Conservation (phyloP, 2,329 filamentous ascomycete species). For the Cercospora sesami region DNA sequence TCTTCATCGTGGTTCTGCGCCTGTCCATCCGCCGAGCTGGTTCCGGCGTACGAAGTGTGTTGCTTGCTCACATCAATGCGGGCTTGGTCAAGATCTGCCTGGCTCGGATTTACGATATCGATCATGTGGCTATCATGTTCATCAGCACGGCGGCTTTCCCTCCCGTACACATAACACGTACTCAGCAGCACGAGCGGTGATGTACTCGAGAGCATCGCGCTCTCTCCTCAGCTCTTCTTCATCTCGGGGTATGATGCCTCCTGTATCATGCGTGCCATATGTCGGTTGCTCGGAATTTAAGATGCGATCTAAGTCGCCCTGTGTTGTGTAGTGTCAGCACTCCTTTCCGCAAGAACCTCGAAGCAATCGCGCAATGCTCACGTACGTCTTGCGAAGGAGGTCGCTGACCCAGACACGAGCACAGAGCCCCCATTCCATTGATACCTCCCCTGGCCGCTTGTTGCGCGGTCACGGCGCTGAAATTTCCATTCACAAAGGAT, state of each 20-base stretch:
- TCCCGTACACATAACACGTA: slow-evolving; percentile 32
- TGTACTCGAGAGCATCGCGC: slow-evolving; percentile 50
- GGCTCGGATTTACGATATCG: slow-evolving; percentile 49
- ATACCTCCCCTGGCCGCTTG: slow-evolving; percentile 2
- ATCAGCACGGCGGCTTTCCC: neutral
- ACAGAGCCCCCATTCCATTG: slow-evolving; percentile 15
- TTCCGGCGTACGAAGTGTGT: slow-evolving; percentile 13
- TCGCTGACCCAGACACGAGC: slow-evolving; percentile 26
- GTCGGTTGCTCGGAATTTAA: slow-evolving; percentile 47
- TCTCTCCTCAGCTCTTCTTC: slow-evolving; percentile 52
- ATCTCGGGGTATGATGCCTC: slow-evolving; percentile 45
- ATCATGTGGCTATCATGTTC: slow-evolving; percentile 48
- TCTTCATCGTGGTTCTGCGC: slow-evolving; percentile 13
- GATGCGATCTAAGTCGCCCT: slow-evolving; percentile 50
- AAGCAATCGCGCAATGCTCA: slow-evolving; percentile 31
- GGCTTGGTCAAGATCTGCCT: slow-evolving; percentile 37
- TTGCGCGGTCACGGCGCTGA: neutral
- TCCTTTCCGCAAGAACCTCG: neutral
- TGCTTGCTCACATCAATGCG: slow-evolving; percentile 10
- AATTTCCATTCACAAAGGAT: neutral
- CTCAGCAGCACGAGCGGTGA: slow-evolving; percentile 53
- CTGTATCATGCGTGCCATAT: slow-evolving; percentile 47
- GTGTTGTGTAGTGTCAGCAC: slow-evolving; percentile 21
- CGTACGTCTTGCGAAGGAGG: slow-evolving; percentile 49
- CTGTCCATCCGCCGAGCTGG: neutral